Evolutionary conservation across 2,329 filamentous ascomycete genomes (phyloP), one percentile per base, ranked within the genome.

Genomic region (Claviceps pazoutovae): DNA sequence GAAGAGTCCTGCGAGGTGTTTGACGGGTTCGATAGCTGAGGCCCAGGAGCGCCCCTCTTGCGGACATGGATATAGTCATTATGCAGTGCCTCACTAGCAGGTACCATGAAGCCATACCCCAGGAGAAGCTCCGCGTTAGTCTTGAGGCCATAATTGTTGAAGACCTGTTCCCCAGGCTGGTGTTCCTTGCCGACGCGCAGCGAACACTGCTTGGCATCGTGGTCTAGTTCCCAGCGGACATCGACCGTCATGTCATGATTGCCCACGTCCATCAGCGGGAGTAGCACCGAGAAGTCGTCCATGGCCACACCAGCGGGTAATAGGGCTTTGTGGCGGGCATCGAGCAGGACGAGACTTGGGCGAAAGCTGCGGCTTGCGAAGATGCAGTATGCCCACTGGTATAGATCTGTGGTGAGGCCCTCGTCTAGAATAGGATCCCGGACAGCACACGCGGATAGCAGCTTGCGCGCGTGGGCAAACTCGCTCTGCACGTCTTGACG

Each of bases 141-240:
- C 65, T 87, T 86, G 60, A 70, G 64, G 34, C 84, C 84, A 60
- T 89, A 89, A 63, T 86, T 88, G 68, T 87, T 86, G 59, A 74
- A 82, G 23, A 81, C 64, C 57, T 81, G 77, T 34, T 78, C 64
- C 0, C 81, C 79, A 0, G 77, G 66, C 4, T 56, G 48, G 57
- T 82, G 74, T 1, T 58, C 54, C 51, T 70, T 67, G 17, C 60
- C 62, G 8, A 72, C 70, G 16, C 64, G 60, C 9, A 82, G 68
- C 8, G 62, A 65, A 54, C 75, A 80, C 19, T 56, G 46, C 14
- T 57, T 56, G 3, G 58, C 54, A 7, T 66, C 60, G 11, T 72
- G 65, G 21, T 74, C 63, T 2, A 74, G 69, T 23, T 75, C 70
- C 84, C 84, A 88, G 43, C 71, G 66, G 1, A 82, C 75, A 43